Evolutionary conservation across 345 rosid genomes (phyloP), one percentile per base, ranked within the genome.

Genomic region (Gossypium mustelinum): DNA sequence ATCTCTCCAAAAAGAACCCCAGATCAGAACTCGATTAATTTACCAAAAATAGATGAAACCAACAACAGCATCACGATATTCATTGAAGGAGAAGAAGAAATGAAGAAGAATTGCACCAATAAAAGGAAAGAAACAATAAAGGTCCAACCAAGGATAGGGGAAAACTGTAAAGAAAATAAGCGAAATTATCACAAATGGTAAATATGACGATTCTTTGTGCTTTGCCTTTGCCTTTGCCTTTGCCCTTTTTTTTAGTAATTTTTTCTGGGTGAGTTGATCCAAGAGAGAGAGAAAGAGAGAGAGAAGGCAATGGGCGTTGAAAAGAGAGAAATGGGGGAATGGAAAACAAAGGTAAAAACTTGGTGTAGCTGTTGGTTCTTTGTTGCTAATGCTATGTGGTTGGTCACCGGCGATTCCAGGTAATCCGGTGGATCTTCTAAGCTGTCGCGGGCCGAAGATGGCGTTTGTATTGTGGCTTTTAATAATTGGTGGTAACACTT

Each of bases 371-470:
- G 66, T 82, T 79, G 82, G 14, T 18, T 27, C 62, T 57, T 57
- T 57, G 62, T 57, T 11, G 29, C 7, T 22, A 57, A 57, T 22
- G 81, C 78, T 78, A 60, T 84, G 62, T 73, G 83, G 86, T 84
- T 90, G 94, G 90, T 56, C 77, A 86, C 90, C 86, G 94, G 90
- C 87, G 86, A 78, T 84, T 85, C 84, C 92, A 90, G 87, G 91
- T 86, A 82, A 89, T 75, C 78, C 77, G 74, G 12, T 76, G 45
- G 76, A 72, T 75, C 79, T 74, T 77, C 84, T 74, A 76, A 48
- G 87, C 85, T 87, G 88, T 79, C 81, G 71, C 7, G 48, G 13
- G 50, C 7, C 55, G 65, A 64, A 52, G 39, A 68, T 62, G 9
- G 48, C 7, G 10, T 13, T 73, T 73, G 41, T 80, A 83, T 80